phyloP scores from a whole-genome alignment of 2,329 filamentous ascomycete genomes.

The Pseudogymnoascus sp. region DNA sequence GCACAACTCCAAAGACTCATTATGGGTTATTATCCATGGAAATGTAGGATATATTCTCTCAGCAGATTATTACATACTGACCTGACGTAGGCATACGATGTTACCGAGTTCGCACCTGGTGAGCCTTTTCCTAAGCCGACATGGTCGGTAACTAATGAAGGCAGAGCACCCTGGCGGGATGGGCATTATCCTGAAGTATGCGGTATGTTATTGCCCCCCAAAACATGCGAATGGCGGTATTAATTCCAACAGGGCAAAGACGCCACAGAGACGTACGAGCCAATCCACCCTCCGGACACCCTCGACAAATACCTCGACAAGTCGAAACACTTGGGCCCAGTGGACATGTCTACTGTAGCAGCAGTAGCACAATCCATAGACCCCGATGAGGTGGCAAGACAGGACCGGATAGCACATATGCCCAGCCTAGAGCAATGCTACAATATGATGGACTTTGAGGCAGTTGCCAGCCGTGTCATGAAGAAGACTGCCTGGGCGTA shows the following conservation, averaged over 20 bases:
- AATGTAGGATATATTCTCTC: constrained; percentile 16
- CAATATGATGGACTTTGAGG: constrained; percentile 93
- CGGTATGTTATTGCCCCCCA: constrained; percentile 38
- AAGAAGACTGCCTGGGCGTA: constrained; percentile 97
- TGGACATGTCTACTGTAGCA: constrained; percentile 77
- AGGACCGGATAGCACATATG: constrained; percentile 67
- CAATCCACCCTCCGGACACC: constrained; percentile 84
- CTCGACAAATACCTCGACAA: constrained; percentile 76
- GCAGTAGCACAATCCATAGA: constrained; percentile 58
- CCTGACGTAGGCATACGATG: constrained; percentile 75
- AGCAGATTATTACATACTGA: constrained; percentile 16
- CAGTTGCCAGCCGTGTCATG: constrained; percentile 83
- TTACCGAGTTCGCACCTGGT: constrained; percentile 81
- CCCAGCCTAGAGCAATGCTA: constrained; percentile 81
- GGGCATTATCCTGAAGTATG: constrained; percentile 95
- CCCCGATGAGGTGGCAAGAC: constrained; percentile 66
- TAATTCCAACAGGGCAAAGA: constrained; percentile 60
- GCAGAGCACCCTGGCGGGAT: constrained; percentile 79
- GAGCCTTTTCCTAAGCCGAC: constrained; percentile 20
- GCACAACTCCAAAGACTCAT: constrained; percentile 76
- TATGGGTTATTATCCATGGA: constrained; percentile 86
- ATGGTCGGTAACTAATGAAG: constrained; percentile 9
- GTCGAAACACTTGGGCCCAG: constrained; percentile 80
- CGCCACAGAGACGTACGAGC: constrained; percentile 85
- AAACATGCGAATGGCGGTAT: neutral